Base-by-base conservation (phyloP, 768 basidiomycete genomes). In the Lentinula boryana region DNA sequence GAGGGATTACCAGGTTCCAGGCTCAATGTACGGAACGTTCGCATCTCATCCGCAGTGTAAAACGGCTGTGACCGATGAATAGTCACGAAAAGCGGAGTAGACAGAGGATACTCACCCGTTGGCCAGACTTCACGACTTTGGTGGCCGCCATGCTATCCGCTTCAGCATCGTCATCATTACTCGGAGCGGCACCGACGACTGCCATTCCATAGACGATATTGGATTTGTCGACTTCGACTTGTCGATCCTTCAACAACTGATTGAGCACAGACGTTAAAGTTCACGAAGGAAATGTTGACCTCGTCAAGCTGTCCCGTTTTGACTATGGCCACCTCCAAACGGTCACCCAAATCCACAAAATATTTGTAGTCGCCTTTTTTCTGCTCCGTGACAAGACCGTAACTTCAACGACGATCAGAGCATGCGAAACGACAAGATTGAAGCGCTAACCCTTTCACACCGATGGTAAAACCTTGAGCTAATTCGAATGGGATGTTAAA, bases 301-400 rank as follows among this genome's bases (percentile, higher is more conserved):
- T 89, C 85, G 60, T 96, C 92, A 44, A 90, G 79, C 70, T 90
- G 93, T 6, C 78, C 76, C 5, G 92, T 91, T 68, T 84, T 84
- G 55, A 80, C 79, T 46, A 79, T 75, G 0, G 88, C 93, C 56
- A 91, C 87, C 65, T 89, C 90, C 87, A 86, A 88, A 62, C 79
- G 78, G 68, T 87, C 87, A 51, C 85, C 93, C 60, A 84, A 80
- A 67, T 91, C 92, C 38, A 85, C 82, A 62, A 97, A 95, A 68
- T 93, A 91, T 68, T 84, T 89, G 71, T 93, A 89, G 4, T 78
- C 58, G 0, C 91, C 90, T 71, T 89, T 95, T 71, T 83, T 90
- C 73, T 95, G 93, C 68, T 95, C 88, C 1, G 91, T 91, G 15
- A 98, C 81, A 48, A 96, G 73, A 8, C 91, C 88, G 71, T 96